Conservation (phyloP, 176 grass and related monocot species). For the maize (Zea mays) region Zm-B73-REFERENCE-NAM-5.0 NC_050102.1:93811501-93812000, state of each 20-base stretch:
- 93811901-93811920: conserved; percentile 62
- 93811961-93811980: background rate
- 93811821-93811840: conserved; percentile 5
- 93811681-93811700: background rate
- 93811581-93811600: background rate
- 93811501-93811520: background rate
- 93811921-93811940: conserved; percentile 34
- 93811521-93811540: conserved; percentile 1
- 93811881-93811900: conserved; percentile 66
- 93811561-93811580: background rate
- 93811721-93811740: conserved; percentile 29
- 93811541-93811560: background rate
- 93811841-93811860: conserved; percentile 40
- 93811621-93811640: conserved; percentile 22
- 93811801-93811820: conserved; percentile 25
- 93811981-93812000: conserved; percentile 26
- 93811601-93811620: background rate
- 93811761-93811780: background rate
- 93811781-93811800: background rate
- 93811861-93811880: conserved; percentile 73
- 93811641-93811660: background rate
- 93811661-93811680: background rate
- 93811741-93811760: conserved; percentile 7
- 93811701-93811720: background rate
- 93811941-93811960: conserved; percentile 25